phyloP scores from a whole-genome alignment of 805 yeast genomes.

The Lipomyces mesembrius region DNA sequence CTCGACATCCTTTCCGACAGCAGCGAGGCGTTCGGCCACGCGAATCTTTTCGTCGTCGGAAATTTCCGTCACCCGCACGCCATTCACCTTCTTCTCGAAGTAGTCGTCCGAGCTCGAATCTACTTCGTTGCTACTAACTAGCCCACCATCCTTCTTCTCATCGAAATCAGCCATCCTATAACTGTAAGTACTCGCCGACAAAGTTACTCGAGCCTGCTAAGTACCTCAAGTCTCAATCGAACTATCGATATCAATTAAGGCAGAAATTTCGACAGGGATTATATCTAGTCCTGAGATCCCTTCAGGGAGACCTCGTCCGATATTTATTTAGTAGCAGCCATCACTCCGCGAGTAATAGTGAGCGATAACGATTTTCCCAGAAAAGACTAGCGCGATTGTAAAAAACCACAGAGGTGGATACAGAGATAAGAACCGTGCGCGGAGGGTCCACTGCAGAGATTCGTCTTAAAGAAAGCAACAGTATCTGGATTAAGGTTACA shows the following conservation, averaged over 20 bases:
- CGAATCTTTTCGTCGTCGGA: not conserved
- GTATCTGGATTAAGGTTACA: too few species aligned
- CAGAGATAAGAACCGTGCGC: too few species aligned
- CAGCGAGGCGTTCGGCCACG: not conserved
- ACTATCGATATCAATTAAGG: not conserved
- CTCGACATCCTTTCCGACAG: not conserved
- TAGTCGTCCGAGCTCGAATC: slow-evolving; percentile 1
- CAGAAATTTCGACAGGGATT: not conserved
- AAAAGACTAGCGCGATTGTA: not conserved
- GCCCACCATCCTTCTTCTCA: not conserved
- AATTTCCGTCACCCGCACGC: not conserved
- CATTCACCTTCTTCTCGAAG: not conserved
- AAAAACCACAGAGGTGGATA: too few species aligned
- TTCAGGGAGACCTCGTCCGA: not conserved
- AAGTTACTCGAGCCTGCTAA: not conserved
- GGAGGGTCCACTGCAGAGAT: too few species aligned
- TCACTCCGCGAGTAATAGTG: not conserved
- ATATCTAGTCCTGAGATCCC: not conserved
- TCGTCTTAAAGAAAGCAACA: too few species aligned
- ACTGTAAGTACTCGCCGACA: not conserved
- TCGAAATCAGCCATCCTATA: not conserved
- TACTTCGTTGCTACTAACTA: not conserved
- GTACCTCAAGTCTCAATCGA: slow-evolving; percentile 4
- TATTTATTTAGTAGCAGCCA: not conserved
- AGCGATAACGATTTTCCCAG: not conserved